Evolutionary conservation across 768 basidiomycete species (phyloP).

Genomic region (Mycena maculata): DNA sequence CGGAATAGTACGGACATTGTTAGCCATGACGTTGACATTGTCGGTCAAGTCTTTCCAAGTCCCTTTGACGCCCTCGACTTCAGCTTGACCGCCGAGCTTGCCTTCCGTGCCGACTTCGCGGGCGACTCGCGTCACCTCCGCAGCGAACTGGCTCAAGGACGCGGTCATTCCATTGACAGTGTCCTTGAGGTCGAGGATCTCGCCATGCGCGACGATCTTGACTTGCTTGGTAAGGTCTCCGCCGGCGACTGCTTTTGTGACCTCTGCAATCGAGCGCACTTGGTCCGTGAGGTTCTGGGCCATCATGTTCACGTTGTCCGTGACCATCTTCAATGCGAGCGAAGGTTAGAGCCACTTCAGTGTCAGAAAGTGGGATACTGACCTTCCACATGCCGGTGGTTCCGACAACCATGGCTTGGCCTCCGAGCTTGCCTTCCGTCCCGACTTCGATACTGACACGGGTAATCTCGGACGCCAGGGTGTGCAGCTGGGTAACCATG

Average conservation of each 20-base stretch:
- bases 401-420: conserved; percentile 71
- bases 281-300: conserved; percentile 92
- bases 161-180: conserved; percentile 98
- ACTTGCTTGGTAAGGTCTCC: conserved; percentile 96
- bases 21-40: conserved; percentile 96
- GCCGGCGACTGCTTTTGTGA: conserved; percentile 94
- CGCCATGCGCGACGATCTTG: conserved; percentile 90
- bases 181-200: conserved; percentile 90
- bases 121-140: conserved; percentile 86
- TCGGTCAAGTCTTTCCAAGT: conserved; percentile 98
- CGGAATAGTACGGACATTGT: conserved; percentile 69
- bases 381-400: conserved; percentile 97
- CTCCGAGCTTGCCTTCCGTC: conserved; percentile 92
- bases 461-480: conserved; percentile 86
- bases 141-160: conserved; percentile 85
- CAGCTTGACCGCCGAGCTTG: conserved; percentile 91
- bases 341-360: neutral
- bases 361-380: conserved; percentile 18
- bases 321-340: conserved; percentile 56
- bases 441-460: conserved; percentile 93
- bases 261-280: conserved; percentile 87
- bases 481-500: conserved; percentile 85
- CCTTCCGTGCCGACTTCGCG: conserved; percentile 98
- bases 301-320: conserved; percentile 90
- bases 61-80: conserved; percentile 93